These are phyloP conservation scores for Apiospora sp. DNA, from an alignment of 2,329 filamentous ascomycete species.

Conservation along the genomic window DNA sequence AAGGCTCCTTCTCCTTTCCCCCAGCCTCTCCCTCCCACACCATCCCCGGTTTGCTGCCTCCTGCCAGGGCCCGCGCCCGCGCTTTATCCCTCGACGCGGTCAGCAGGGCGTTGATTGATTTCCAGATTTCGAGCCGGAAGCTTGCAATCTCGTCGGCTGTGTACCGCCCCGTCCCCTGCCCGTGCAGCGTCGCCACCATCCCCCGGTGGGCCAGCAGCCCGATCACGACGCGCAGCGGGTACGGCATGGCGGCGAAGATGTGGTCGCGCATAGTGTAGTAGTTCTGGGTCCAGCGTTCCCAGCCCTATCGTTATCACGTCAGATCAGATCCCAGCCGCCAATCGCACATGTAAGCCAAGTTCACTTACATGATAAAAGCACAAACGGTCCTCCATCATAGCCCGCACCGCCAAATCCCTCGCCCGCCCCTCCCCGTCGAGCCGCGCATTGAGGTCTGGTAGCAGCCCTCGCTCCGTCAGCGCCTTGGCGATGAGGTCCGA, in stretches of 20 bases:
- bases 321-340: not conserved
- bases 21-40: too few species aligned
- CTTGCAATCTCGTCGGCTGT: slow-evolving; percentile 55
- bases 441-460: slow-evolving; percentile 57
- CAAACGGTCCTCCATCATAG: slow-evolving; percentile 66
- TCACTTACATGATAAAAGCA: slow-evolving; percentile 60
- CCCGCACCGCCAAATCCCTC: slow-evolving; percentile 59
- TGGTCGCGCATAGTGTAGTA: slow-evolving; percentile 65
- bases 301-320: slow-evolving; percentile 39
- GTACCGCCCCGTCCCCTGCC: slow-evolving; percentile 64
- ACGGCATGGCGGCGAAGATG: slow-evolving; percentile 57
- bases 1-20: slow-evolving; percentile 45
- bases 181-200: slow-evolving; percentile 54
- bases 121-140: slow-evolving; percentile 62
- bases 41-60: too few species aligned
- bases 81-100: slow-evolving; percentile 42
- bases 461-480: slow-evolving; percentile 49
- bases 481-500: slow-evolving; percentile 61
- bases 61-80: not conserved
- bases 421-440: slow-evolving; percentile 50
- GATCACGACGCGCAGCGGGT: slow-evolving; percentile 57
- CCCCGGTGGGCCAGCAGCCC: slow-evolving; percentile 58
- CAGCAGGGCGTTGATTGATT: slow-evolving; percentile 55
- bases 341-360: not conserved
- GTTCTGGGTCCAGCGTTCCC: slow-evolving; percentile 67